These are phyloP conservation scores for Pulveroboletus sp. DNA, from an alignment of 768 basidiomycete genomes.

Conservation along the genomic window DNA sequence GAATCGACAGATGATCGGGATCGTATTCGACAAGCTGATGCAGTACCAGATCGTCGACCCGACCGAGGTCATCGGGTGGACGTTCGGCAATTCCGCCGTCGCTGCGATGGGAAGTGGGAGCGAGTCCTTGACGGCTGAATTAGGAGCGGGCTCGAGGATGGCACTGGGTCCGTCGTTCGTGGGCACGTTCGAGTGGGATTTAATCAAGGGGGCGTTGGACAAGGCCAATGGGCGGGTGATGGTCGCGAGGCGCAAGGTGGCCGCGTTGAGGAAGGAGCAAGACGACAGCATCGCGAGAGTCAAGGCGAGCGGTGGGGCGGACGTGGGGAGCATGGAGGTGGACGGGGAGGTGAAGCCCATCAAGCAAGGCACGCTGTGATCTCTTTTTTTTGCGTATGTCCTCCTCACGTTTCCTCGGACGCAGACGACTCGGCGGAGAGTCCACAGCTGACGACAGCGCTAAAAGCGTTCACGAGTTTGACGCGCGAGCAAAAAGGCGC, in stretches of 20 bases:
- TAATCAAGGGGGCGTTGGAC: conserved; percentile 77
- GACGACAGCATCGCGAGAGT: conserved; percentile 78
- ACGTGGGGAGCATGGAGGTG: conserved; percentile 55
- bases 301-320: conserved; percentile 57
- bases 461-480: conserved; percentile 72
- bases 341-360: conserved; percentile 68
- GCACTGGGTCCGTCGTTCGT: conserved; percentile 38
- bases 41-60: conserved; percentile 98
- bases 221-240: conserved; percentile 89
- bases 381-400: too few species aligned
- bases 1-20: conserved; percentile 81
- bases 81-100: conserved; percentile 55
- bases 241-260: conserved; percentile 70
- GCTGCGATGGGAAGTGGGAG: conserved; percentile 36
- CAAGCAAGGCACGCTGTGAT: conserved; percentile 32
- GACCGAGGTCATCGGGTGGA: conserved; percentile 83
- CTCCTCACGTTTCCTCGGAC: not conserved
- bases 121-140: too few species aligned
- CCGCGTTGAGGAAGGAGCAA: conserved; percentile 77
- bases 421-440: conserved; percentile 55
- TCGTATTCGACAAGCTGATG: conserved; percentile 97
- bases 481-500: conserved; percentile 74
- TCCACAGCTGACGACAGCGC: conserved; percentile 62
- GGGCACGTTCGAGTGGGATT: conserved; percentile 77
- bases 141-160: too few species aligned